Conservation (phyloP, 2,329 filamentous ascomycete species). For the Teratosphaeria nubilosa region DNA sequence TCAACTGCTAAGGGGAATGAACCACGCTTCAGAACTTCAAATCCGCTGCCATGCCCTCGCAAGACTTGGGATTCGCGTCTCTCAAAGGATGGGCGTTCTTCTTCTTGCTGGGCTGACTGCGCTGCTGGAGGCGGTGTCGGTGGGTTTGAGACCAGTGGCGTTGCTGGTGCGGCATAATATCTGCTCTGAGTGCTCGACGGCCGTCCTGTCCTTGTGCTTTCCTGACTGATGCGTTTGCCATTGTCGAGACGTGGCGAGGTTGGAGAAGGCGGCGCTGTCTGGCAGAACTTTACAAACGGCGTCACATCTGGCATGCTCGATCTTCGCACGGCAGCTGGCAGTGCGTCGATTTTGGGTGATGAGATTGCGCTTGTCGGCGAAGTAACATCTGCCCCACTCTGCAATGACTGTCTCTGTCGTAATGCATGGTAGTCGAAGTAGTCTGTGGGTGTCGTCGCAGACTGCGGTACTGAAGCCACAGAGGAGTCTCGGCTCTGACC, state of each 20-base stretch:
- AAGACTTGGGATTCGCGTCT: slow-evolving; percentile 16
- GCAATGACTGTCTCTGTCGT: neutral
- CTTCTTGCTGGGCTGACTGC: neutral
- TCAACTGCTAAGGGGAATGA: slow-evolving; percentile 14
- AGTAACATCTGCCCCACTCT: neutral
- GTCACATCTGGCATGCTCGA: slow-evolving; percentile 23
- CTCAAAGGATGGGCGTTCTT: slow-evolving; percentile 15
- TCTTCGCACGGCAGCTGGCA: slow-evolving; percentile 17
- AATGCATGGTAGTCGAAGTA: slow-evolving; percentile 3
- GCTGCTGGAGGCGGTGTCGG: neutral
- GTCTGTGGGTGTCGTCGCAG: slow-evolving; percentile 1
- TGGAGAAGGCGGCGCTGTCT: slow-evolving; percentile 13
- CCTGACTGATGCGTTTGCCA: slow-evolving; percentile 1
- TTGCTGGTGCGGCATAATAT: slow-evolving; percentile 3
- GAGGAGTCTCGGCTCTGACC: slow-evolving; percentile 9
- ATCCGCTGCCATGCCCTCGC: slow-evolving; percentile 25
- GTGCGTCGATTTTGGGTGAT: slow-evolving; percentile 14
- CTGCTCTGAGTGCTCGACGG: neutral
- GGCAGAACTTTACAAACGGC: slow-evolving; percentile 22
- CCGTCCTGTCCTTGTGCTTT: slow-evolving; percentile 1
- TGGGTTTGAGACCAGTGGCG: neutral
- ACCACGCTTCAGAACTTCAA: slow-evolving; percentile 26
- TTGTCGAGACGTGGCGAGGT: slow-evolving; percentile 6
- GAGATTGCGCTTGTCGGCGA: slow-evolving; percentile 5
- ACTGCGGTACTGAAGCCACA: neutral